phyloP scores from a whole-genome alignment of 164 flowering plant species.

The Magnolia officinalis region DNA sequence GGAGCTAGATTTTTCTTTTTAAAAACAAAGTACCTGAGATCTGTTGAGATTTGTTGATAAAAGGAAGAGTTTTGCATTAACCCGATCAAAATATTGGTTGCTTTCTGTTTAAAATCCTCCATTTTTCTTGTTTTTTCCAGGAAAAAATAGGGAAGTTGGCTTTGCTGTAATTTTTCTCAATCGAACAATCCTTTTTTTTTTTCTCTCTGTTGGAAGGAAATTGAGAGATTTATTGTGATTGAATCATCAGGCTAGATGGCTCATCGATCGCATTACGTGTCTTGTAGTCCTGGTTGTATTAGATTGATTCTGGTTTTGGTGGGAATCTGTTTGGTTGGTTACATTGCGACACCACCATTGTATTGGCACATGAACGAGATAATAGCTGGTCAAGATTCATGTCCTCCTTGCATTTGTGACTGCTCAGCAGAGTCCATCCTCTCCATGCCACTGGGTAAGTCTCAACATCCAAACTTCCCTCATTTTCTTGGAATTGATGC shows the following conservation, averaged over 20 bases:
- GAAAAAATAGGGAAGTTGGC: neutral
- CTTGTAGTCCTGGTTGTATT: constrained; percentile 15
- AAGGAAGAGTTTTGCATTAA: neutral
- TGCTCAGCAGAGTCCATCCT: constrained; percentile 22
- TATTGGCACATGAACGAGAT: constrained; percentile 18
- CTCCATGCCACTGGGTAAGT: constrained; percentile 22
- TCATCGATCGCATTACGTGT: constrained; percentile 14
- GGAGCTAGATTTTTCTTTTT: neutral
- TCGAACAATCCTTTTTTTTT: neutral
- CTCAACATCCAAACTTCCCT: neutral
- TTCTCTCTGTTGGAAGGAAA: neutral
- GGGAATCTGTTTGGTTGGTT: constrained; percentile 27
- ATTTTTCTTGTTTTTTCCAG: neutral
- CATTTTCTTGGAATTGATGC: neutral
- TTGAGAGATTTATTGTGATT: neutral
- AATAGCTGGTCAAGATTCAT: constrained; percentile 16
- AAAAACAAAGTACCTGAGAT: no score
- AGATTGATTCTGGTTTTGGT: constrained; percentile 26
- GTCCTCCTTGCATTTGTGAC: constrained; percentile 29
- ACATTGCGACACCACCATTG: constrained; percentile 21
- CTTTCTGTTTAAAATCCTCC: no score
- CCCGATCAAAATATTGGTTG: neutral
- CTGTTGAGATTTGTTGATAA: no score
- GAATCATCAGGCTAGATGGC: constrained; percentile 12
- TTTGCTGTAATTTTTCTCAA: no score